Evolutionary conservation across 2,329 filamentous ascomycete genomes (phyloP).

Genomic region (Pseudocercospora eumusae): DNA sequence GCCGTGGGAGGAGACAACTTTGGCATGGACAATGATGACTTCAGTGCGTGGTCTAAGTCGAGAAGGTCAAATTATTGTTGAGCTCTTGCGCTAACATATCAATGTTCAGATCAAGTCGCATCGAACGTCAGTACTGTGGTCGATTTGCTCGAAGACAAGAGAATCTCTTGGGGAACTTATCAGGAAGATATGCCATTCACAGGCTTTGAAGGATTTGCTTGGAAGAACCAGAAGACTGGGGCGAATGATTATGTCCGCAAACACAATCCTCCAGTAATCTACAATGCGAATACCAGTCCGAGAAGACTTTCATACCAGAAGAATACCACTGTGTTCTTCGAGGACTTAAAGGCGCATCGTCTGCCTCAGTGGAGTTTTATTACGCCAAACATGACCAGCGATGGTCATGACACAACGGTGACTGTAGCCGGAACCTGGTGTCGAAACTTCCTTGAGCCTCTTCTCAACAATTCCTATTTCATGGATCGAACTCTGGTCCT

Average conservation of each 20-base stretch:
- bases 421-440: slow-evolving; percentile 70
- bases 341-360: slow-evolving; percentile 62
- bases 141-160: slow-evolving; percentile 47
- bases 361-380: slow-evolving; percentile 74
- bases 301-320: slow-evolving; percentile 69
- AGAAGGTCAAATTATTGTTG: slow-evolving; percentile 57
- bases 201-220: slow-evolving; percentile 67
- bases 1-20: slow-evolving; percentile 70
- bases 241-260: slow-evolving; percentile 80
- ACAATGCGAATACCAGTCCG: slow-evolving; percentile 61
- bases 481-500: slow-evolving; percentile 74
- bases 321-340: slow-evolving; percentile 69
- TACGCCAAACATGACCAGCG: slow-evolving; percentile 73
- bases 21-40: slow-evolving; percentile 60
- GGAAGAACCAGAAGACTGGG: slow-evolving; percentile 64
- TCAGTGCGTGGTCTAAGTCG: slow-evolving; percentile 64
- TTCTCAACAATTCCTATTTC: slow-evolving; percentile 69
- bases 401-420: slow-evolving; percentile 74
- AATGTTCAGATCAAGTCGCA: slow-evolving; percentile 39
- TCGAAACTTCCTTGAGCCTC: slow-evolving; percentile 66
- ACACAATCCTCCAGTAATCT: slow-evolving; percentile 63
- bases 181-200: slow-evolving; percentile 76
- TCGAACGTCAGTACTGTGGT: slow-evolving; percentile 46
- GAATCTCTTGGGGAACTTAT: slow-evolving; percentile 61
- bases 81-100: not conserved